phyloP scores from a whole-genome alignment of 345 rosid genomes.

The Pistacia vera region DNA sequence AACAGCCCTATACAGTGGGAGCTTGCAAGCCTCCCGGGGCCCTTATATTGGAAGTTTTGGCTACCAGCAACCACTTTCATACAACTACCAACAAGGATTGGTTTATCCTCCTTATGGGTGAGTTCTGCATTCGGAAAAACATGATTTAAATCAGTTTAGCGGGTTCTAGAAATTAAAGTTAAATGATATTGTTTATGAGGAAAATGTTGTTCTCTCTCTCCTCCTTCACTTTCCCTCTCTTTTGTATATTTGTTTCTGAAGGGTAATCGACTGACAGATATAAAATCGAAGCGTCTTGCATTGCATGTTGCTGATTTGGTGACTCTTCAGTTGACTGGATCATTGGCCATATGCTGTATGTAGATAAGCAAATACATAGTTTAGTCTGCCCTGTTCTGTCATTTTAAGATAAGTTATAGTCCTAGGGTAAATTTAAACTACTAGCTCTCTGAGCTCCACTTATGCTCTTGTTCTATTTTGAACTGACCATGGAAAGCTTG shows the following conservation, averaged over 20 bases:
- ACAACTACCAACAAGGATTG: slow-evolving; percentile 73
- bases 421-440: neutral
- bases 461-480: neutral
- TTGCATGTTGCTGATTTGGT: neutral
- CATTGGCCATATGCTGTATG: neutral
- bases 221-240: neutral
- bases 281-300: neutral
- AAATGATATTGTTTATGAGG: neutral
- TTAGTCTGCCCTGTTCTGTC: neutral
- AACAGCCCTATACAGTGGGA: slow-evolving; percentile 52
- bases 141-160: slow-evolving; percentile 8
- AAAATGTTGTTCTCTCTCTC: neutral
- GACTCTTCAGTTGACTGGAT: neutral
- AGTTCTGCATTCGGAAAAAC: slow-evolving; percentile 33
- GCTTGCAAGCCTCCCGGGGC: slow-evolving; percentile 65
- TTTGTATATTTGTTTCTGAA: neutral
- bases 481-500: slow-evolving; percentile 15
- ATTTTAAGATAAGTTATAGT: slow-evolving; percentile 7
- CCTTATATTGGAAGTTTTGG: slow-evolving; percentile 65
- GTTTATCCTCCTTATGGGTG: slow-evolving; percentile 85
- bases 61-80: slow-evolving; percentile 75
- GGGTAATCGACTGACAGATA: slow-evolving; percentile 14
- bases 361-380: neutral
- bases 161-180: neutral
- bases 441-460: neutral